Percentiles rank a stretch among this genome's conserved stretches.
These are phyloP conservation scores for Fusarium burgessii DNA, from an alignment of 2,329 filamentous ascomycete genomes.

Conservation along the genomic window DNA sequence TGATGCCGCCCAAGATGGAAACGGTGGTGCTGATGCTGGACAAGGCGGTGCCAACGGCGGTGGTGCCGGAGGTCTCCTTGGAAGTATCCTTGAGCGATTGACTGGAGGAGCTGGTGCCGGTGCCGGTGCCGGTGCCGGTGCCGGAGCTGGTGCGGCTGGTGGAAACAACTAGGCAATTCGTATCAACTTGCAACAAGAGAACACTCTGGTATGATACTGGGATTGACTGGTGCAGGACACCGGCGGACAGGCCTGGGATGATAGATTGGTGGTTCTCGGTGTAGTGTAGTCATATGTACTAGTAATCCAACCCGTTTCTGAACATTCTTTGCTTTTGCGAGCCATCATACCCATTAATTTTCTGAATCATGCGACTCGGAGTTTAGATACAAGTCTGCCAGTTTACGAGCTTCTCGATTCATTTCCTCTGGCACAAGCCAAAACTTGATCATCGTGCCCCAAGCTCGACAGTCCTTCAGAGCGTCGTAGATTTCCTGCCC, in stretches of 20 bases:
- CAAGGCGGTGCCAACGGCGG: neutral
- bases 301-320: neutral
- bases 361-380: neutral
- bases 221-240: slow-evolving; percentile 19
- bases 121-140: neutral
- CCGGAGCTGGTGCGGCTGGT: neutral
- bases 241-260: neutral
- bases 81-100: neutral
- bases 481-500: too few species aligned
- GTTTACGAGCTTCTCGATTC: neutral
- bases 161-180: neutral
- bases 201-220: neutral
- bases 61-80: neutral
- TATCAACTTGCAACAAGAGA: neutral
- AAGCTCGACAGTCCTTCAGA: too few species aligned
- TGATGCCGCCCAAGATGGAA: neutral
- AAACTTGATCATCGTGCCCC: neutral
- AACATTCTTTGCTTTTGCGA: neutral
- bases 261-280: neutral
- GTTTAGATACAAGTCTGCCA: neutral
- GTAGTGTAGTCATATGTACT: neutral
- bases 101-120: neutral
- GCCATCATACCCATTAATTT: neutral
- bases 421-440: neutral
- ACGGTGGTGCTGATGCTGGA: neutral